Conservation (phyloP, 805 yeast species). For the Pichia heedii region DNA sequence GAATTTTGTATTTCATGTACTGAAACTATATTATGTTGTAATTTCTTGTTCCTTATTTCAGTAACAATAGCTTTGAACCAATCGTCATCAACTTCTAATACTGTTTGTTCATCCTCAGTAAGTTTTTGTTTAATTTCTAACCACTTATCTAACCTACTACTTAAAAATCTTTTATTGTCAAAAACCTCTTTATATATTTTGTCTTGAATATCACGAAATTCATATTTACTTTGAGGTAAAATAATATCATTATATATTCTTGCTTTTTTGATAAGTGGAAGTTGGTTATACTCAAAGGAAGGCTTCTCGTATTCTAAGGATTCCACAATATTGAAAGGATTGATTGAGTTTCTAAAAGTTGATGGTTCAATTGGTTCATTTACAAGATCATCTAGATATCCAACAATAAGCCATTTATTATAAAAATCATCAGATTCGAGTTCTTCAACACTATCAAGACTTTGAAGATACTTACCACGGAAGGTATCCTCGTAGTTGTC, state of each 20-base stretch:
- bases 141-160: constrained; percentile 21
- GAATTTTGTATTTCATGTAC: constrained; percentile 19
- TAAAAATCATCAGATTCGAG: constrained; percentile 22
- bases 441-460: constrained; percentile 16
- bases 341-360: constrained; percentile 13
- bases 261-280: no score
- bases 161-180: constrained; percentile 19
- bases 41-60: constrained; percentile 15
- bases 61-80: constrained; percentile 15
- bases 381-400: constrained; percentile 22
- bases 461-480: constrained; percentile 21
- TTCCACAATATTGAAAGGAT: no score
- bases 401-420: constrained; percentile 20
- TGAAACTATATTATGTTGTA: constrained; percentile 18
- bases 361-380: constrained; percentile 22
- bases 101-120: constrained; percentile 16
- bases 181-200: constrained; percentile 24
- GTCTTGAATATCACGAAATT: no score
- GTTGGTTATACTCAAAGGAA: no score
- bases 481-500: constrained; percentile 23
- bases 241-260: no score
- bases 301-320: no score
- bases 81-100: constrained; percentile 18
- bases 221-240: no score
- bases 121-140: constrained; percentile 18